Percentiles rank a stretch among this genome's conserved stretches.
phyloP scores from a whole-genome alignment of 495 filamentous ascomycete genomes.

The Venustampulla echinocandica region DNA sequence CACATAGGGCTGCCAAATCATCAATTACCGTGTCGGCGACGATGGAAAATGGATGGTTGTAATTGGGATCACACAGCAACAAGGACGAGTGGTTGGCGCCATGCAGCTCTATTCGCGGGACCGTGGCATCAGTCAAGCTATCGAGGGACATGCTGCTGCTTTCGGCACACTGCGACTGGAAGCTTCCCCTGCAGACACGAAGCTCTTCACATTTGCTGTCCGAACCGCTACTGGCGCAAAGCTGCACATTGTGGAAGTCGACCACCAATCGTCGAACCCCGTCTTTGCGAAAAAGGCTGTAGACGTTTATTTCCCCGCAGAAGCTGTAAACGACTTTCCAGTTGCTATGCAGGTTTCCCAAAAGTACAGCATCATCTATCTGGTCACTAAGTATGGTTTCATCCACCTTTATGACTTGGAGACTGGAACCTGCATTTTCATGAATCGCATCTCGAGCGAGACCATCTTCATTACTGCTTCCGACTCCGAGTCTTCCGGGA shows the following conservation, averaged over 20 bases:
- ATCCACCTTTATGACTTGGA: slow-evolving; percentile 98
- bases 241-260: slow-evolving; percentile 95
- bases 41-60: slow-evolving; percentile 98
- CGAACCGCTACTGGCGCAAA: slow-evolving; percentile 82
- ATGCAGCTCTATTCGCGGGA: slow-evolving; percentile 97
- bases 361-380: slow-evolving; percentile 90
- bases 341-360: slow-evolving; percentile 96
- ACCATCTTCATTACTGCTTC: slow-evolving; percentile 92
- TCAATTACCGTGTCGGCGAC: slow-evolving; percentile 95
- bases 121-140: slow-evolving; percentile 91
- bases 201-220: slow-evolving; percentile 94
- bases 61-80: slow-evolving; percentile 87
- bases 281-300: slow-evolving; percentile 89
- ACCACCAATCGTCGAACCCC: slow-evolving; percentile 81
- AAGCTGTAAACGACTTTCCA: slow-evolving; percentile 93
- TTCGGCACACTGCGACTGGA: slow-evolving; percentile 88
- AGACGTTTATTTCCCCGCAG: slow-evolving; percentile 93
- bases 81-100: slow-evolving; percentile 85
- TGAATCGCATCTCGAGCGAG: slow-evolving; percentile 99
- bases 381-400: slow-evolving; percentile 98
- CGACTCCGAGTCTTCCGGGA: slow-evolving; percentile 75
- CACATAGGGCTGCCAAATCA: slow-evolving; percentile 87
- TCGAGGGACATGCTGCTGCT: slow-evolving; percentile 93
- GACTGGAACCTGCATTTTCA: slow-evolving; percentile 95
- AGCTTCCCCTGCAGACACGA: slow-evolving; percentile 80